phyloP scores from a whole-genome alignment of 31 red algal species.

The Odonthalia washingtoniensis region DNA sequence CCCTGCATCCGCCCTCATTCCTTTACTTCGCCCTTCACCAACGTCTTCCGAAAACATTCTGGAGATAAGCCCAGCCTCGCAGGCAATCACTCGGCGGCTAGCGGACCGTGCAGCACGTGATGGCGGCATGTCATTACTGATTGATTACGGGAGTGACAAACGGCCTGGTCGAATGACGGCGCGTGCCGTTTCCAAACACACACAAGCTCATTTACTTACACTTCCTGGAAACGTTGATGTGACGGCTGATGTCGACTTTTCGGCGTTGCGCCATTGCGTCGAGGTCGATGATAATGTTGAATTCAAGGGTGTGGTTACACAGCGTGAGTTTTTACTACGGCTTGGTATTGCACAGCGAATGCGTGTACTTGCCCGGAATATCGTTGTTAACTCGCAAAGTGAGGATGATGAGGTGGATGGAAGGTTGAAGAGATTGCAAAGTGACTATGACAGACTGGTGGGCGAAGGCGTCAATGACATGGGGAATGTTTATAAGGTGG shows the following conservation, averaged over 20 bases:
- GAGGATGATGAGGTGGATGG: slow-evolving; percentile 60
- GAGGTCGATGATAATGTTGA: neutral
- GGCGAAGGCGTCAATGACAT: slow-evolving; percentile 60
- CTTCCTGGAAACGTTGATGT: slow-evolving; percentile 80
- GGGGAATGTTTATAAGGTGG: slow-evolving; percentile 77
- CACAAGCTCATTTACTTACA: slow-evolving; percentile 44
- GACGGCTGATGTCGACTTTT: slow-evolving; percentile 94
- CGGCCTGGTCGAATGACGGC: slow-evolving; percentile 25
- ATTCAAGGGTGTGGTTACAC: slow-evolving; percentile 48
- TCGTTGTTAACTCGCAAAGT: slow-evolving; percentile 21
- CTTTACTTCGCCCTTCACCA: neutral
- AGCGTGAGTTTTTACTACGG: slow-evolving; percentile 68
- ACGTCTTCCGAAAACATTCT: slow-evolving; percentile 1
- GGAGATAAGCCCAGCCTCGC: slow-evolving; percentile 63
- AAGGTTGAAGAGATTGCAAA: slow-evolving; percentile 54
- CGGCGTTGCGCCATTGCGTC: slow-evolving; percentile 40
- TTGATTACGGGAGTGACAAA: slow-evolving; percentile 82
- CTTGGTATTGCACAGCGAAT: slow-evolving; percentile 69
- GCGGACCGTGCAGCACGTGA: slow-evolving; percentile 18
- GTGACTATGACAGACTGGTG: slow-evolving; percentile 72
- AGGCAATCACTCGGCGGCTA: slow-evolving; percentile 47
- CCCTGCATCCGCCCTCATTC: slow-evolving; percentile 53
- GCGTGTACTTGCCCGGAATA: slow-evolving; percentile 41
- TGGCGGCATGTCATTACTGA: slow-evolving; percentile 69
- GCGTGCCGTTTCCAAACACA: slow-evolving; percentile 78